Evolutionary conservation across 139 green algal genomes (phyloP).

Genomic region (Coelastrella sp.): DNA sequence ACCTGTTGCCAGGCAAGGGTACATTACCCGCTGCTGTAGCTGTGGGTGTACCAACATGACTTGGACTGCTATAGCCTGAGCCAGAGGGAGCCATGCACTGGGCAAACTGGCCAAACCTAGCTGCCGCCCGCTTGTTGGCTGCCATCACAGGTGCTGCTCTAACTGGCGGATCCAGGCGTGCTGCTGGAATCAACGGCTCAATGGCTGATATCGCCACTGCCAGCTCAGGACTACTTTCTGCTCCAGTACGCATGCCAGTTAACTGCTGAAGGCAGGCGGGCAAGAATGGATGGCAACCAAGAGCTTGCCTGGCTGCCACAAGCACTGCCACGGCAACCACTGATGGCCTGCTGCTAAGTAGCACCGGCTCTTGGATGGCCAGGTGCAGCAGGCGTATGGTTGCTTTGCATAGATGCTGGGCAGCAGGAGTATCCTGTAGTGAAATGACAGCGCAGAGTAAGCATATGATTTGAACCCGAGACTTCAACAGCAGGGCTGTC

Average conservation of each 20-base stretch:
- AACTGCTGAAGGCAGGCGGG: conserved; percentile 64
- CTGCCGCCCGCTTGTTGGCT: neutral
- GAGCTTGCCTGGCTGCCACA: conserved; percentile 47
- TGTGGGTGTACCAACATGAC: conserved; percentile 7
- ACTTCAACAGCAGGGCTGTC: neutral
- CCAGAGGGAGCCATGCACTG: neutral
- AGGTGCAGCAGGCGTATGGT: conserved; percentile 52
- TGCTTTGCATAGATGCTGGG: conserved; percentile 27
- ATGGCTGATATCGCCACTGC: conserved; percentile 19
- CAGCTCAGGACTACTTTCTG: conserved; percentile 1
- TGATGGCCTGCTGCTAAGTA: conserved; percentile 49
- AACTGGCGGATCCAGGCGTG: conserved; percentile 11
- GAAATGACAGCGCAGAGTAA: neutral
- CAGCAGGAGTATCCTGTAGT: conserved; percentile 9
- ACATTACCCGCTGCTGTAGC: neutral
- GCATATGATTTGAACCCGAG: no score
- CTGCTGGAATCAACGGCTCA: conserved; percentile 11
- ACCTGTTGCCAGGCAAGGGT: neutral
- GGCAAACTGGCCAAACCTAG: neutral
- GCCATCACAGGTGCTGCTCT: no score
- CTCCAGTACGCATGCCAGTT: conserved; percentile 39
- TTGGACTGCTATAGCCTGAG: conserved; percentile 20
- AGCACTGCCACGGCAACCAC: conserved; percentile 59
- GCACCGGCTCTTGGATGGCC: conserved; percentile 44
- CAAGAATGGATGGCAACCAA: conserved; percentile 70